A percentile compares a stretch with the other conserved stretches of the same genome.
Conservation (phyloP, 2,329 filamentous ascomycete genomes). For the Paracorniculantispora psalliotae region DNA sequence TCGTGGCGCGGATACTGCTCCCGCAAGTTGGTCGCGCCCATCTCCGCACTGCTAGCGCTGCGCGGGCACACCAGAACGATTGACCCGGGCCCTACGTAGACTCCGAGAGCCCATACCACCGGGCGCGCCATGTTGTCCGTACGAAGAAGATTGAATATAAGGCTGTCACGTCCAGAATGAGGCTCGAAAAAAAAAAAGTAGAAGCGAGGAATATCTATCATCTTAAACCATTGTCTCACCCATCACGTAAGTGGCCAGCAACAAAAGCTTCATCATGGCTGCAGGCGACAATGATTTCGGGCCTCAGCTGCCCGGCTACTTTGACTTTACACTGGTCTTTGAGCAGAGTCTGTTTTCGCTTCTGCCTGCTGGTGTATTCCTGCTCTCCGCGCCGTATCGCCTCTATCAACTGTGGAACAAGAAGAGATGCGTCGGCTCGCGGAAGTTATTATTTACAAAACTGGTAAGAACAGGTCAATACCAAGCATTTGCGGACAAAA, state of each 20-base stretch:
- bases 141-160: not conserved
- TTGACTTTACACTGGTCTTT: conserved; percentile 28
- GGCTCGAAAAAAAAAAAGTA: not conserved
- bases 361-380: conserved; percentile 22
- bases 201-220: not conserved
- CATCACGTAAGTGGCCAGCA: not conserved
- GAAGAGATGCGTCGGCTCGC: not conserved
- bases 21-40: not conserved
- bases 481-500: no score
- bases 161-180: not conserved
- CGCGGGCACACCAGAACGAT: not conserved
- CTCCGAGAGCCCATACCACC: not conserved
- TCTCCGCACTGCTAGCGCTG: not conserved
- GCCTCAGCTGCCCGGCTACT: conserved; percentile 20
- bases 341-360: conserved; percentile 28
- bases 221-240: not conserved
- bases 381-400: conserved; percentile 20
- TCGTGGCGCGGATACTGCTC: not conserved
- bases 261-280: conserved; percentile 12
- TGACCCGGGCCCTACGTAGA: not conserved
- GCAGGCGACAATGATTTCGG: conserved; percentile 21
- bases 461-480: conserved; percentile 4
- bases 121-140: not conserved
- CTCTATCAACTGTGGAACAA: conserved; percentile 4
- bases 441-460: not conserved